phyloP scores from a whole-genome alignment of 257 asterid genomes.

The Thymus mandschuricus region DNA sequence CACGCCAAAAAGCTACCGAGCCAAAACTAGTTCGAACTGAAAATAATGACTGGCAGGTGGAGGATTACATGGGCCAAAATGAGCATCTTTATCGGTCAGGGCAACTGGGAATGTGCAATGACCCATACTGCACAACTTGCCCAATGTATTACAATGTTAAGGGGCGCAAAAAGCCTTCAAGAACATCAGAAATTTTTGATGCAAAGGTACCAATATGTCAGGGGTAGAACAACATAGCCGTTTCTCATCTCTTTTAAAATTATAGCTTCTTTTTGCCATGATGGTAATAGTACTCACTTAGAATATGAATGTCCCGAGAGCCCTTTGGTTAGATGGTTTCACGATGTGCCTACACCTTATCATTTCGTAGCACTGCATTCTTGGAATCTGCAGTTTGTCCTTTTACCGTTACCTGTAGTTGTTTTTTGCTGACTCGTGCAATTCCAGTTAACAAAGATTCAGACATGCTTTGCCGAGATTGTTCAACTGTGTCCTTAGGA shows the following conservation, averaged over 20 bases:
- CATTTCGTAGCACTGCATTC: background rate
- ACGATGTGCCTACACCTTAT: background rate
- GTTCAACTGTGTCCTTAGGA: background rate
- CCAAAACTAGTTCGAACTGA: slow-evolving; percentile 38
- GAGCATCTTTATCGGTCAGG: slow-evolving; percentile 90
- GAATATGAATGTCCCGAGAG: too few relatives aligned
- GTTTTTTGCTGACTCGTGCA: background rate
- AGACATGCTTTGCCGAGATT: background rate
- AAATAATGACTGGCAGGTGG: slow-evolving; percentile 47
- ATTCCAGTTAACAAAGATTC: slow-evolving; percentile 2
- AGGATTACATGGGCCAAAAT: slow-evolving; percentile 50
- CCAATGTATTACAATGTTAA: slow-evolving; percentile 64
- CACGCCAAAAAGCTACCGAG: slow-evolving; percentile 40
- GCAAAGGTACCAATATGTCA: slow-evolving; percentile 58
- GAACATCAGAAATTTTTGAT: slow-evolving; percentile 59
- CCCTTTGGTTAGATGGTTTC: too few relatives aligned
- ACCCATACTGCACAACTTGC: slow-evolving; percentile 95
- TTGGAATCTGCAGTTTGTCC: background rate
- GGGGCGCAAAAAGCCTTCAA: slow-evolving; percentile 48
- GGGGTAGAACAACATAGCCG: background rate
- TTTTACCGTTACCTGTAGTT: background rate
- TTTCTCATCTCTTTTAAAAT: too few relatives aligned
- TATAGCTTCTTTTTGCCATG: too few relatives aligned
- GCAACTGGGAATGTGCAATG: slow-evolving; percentile 89
- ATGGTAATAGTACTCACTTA: too few relatives aligned